These are phyloP conservation scores for Zopfia rhizophila DNA, from an alignment of 2,329 filamentous ascomycete genomes.

Conservation along the genomic window DNA sequence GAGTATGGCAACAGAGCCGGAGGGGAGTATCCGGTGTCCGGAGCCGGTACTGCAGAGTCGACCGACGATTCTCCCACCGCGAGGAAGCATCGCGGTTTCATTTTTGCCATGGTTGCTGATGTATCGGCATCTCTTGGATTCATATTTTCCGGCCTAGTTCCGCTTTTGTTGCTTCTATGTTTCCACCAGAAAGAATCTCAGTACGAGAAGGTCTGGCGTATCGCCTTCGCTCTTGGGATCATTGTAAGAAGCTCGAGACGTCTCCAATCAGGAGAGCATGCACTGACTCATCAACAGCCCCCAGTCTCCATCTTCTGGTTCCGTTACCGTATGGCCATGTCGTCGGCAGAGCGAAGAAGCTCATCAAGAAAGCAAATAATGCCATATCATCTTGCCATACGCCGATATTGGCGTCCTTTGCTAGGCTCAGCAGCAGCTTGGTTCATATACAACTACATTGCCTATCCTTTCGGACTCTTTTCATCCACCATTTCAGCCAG, in stretches of 20 bases:
- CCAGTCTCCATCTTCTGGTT: constrained; percentile 65
- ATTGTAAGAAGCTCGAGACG: too few relatives aligned
- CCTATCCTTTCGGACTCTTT: constrained; percentile 66
- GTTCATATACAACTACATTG: constrained; percentile 67
- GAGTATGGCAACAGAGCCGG: constrained; percentile 13
- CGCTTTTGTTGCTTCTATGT: constrained; percentile 63
- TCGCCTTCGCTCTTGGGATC: constrained; percentile 62
- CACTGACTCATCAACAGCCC: constrained; percentile 41
- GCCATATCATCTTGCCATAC: constrained; percentile 61
- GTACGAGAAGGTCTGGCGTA: constrained; percentile 60
- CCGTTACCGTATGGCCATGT: constrained; percentile 63
- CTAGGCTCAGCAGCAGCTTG: constrained; percentile 61
- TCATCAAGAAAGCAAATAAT: constrained; percentile 53
- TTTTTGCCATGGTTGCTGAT: constrained; percentile 67
- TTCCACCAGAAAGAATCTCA: constrained; percentile 57
- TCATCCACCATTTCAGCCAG: constrained; percentile 60
- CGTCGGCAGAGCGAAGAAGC: constrained; percentile 60
- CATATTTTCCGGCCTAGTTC: constrained; percentile 61
- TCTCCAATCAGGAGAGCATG: too few relatives aligned
- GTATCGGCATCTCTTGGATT: constrained; percentile 63
- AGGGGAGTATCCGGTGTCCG: constrained; percentile 65
- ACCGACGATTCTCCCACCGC: constrained; percentile 60
- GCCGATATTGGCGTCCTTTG: constrained; percentile 61
- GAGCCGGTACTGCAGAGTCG: constrained; percentile 62
- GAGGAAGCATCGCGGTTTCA: constrained; percentile 63